Evolutionary conservation across 2,329 filamentous ascomycete genomes (phyloP), one percentile per base, ranked within the genome.

Genomic region (Neocucurbitaria cava): DNA sequence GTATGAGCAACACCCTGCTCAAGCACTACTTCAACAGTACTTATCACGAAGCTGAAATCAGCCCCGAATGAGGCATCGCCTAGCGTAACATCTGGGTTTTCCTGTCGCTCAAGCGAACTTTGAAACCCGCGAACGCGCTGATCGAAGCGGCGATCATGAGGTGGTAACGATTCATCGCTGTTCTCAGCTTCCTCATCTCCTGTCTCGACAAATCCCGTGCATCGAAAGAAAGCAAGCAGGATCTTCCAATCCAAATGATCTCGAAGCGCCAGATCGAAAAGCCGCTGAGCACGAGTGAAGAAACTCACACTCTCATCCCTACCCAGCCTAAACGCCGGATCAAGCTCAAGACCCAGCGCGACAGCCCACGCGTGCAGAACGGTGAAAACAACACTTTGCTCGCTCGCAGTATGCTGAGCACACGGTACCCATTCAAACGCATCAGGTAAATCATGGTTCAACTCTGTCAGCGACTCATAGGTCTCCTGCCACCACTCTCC

Each of bases 331-430:
- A 62, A 65, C 6, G 28, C 20, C 4, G 51, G 24, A 9, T 62
- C 53, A 1, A 46, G 38, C 17, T 43, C 41, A 5, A 66, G 46
- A 2, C 59, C 63, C 58, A 69, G 47, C 3, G 58, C 63, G 9
- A 66, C 28, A 8, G 58, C 46, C 62, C 63, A 69, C 1, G 55
- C 65, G 24, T 57, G 65, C 23, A 65, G n/a, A 6, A 66, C 46
- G 1, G 48, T 48, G 17, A 46, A 59, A 10, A 36, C 35, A 15
- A 40, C 43, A 20, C 49, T 52, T 11, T 36, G 42, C 9, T 45
- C 41, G 1, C 20, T 13, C 9, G 41, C 41, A 10, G 35, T 31
- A 24, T 36, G 10, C 20, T 54, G 56, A 13, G 57, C 43, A 24
- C 46, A 55, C 9, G 39, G 43, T 6, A 54, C 28, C 57, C 55